phyloP scores from a whole-genome alignment of 2,329 filamentous ascomycete genomes.

The Exophiala sideris region DNA sequence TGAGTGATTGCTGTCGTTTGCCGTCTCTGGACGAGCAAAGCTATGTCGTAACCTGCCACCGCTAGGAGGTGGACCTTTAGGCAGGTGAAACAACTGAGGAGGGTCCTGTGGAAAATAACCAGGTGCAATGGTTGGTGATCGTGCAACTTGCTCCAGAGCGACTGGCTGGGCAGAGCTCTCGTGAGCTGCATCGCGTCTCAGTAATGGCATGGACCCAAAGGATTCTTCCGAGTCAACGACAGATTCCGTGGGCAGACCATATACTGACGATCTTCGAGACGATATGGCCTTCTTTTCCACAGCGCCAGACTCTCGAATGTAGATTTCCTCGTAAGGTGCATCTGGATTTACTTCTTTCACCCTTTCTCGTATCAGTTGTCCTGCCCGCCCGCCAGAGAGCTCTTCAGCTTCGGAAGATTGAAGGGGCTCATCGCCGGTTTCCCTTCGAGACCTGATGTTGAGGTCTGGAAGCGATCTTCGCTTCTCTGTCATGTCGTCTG shows the following conservation, averaged over 20 bases:
- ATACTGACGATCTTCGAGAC: constrained; percentile 29
- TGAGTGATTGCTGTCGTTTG: constrained; percentile 36
- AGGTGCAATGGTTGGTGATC: constrained; percentile 11
- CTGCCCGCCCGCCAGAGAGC: background rate
- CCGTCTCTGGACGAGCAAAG: constrained; percentile 26
- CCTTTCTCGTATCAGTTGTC: constrained; percentile 3
- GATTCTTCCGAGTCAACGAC: constrained; percentile 66
- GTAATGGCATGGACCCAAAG: constrained; percentile 71
- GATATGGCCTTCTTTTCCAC: constrained; percentile 3
- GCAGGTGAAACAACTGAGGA: constrained; percentile 23
- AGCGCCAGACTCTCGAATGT: background rate
- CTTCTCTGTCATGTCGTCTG: constrained; percentile 13
- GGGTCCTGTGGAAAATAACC: constrained; percentile 23
- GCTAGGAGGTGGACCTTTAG: constrained; percentile 26
- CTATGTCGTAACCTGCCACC: constrained; percentile 30
- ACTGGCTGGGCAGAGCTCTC: constrained; percentile 7
- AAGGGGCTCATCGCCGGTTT: background rate
- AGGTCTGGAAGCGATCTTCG: constrained; percentile 23
- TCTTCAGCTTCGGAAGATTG: background rate
- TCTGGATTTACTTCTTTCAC: constrained; percentile 12
- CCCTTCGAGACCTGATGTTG: constrained; percentile 4
- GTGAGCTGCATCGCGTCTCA: constrained; percentile 58
- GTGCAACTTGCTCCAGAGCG: background rate
- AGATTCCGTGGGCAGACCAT: constrained; percentile 40
- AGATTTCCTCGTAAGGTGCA: constrained; percentile 6